A percentile compares a stretch with the other conserved stretches of the same genome.
These are phyloP conservation scores for Paraphoma sp. DNA, from an alignment of 2,329 filamentous ascomycete genomes.

Conservation along the genomic window DNA sequence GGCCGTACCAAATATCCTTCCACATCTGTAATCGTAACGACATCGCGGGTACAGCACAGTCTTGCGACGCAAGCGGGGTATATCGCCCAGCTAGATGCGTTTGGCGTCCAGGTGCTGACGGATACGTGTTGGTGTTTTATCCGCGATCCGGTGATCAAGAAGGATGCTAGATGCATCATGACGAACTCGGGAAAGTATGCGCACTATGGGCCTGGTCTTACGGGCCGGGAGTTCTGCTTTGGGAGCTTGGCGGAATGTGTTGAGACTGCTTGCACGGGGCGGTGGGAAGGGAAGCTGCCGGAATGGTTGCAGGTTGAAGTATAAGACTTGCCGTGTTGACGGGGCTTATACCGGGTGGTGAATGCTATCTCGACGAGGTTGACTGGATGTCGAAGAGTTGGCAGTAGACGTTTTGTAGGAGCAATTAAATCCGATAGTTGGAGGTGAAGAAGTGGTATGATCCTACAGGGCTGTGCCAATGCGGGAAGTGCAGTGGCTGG, in stretches of 20 bases:
- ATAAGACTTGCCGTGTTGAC: too few relatives aligned
- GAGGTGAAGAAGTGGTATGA: too few relatives aligned
- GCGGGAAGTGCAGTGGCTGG: too few relatives aligned
- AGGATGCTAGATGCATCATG: not conserved
- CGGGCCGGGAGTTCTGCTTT: not conserved
- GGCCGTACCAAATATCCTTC: slow-evolving; percentile 24
- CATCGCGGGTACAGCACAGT: not conserved
- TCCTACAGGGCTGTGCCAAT: too few relatives aligned
- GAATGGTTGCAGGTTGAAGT: too few relatives aligned
- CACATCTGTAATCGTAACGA: not conserved
- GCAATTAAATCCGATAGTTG: too few relatives aligned
- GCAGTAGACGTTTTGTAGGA: too few relatives aligned
- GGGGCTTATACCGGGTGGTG: too few relatives aligned
- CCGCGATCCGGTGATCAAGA: not conserved
- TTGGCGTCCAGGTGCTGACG: not conserved
- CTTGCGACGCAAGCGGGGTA: not conserved
- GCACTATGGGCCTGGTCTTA: not conserved
- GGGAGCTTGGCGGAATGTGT: not conserved
- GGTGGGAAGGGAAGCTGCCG: too few relatives aligned
- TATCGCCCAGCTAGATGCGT: not conserved
- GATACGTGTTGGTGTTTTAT: not conserved
- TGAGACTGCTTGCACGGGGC: not conserved
- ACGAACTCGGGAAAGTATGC: not conserved
- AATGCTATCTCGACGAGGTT: too few relatives aligned
- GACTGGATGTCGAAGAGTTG: too few relatives aligned